Base-by-base conservation (phyloP, 164 flowering plant genomes). In the Umbilicus rupestris region DNA sequence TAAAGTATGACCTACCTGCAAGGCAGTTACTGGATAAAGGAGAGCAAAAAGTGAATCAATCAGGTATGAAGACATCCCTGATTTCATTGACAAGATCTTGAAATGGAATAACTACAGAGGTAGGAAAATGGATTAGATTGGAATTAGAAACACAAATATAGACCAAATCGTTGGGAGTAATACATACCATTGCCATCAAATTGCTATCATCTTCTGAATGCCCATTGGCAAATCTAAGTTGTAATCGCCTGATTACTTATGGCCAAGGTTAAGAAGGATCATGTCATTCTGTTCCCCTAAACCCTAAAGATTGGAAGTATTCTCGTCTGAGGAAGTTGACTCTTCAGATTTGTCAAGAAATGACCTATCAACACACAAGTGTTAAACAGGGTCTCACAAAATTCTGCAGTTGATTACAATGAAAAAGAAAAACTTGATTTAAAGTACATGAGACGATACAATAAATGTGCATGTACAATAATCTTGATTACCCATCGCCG, bases 301-400 rank as follows among this genome's bases (percentile, higher is more conserved):
- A n/a, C n/a, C n/a, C 1, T 35, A 5, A 35, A 91, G 72, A 91
- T 88, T 47, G 99, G 92, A 71, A 94, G 90, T 63, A 94, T 88
- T 80, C 99, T 85, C 35, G 97, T 87, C 77, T 91, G 99, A 73
- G 99, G 99, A 77, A 94, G 96, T 68, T 85, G 93, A 70, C 97
- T 94, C 75, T 81, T 91, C 68, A 94, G 81, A 72, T 77, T 94
- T 73, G 82, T 89, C 67, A 94, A 75, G 76, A 94, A 94, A 71
- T 94, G 99, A 66, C 93, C 99, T 94, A 87, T 44, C 66, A 71
- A 72, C 26, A 37, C 28, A 73, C 50, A 39, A 71, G 46, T 30
- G 39, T 60, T 59, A 16, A 44, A 28, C 17, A 15, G 65, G n/a
- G n/a, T 33, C 30, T 7, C 4, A 35, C 24, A 9, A 62, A 62